Conservation (phyloP, 768 basidiomycete genomes). For the Pleurotus sapidus region DNA sequence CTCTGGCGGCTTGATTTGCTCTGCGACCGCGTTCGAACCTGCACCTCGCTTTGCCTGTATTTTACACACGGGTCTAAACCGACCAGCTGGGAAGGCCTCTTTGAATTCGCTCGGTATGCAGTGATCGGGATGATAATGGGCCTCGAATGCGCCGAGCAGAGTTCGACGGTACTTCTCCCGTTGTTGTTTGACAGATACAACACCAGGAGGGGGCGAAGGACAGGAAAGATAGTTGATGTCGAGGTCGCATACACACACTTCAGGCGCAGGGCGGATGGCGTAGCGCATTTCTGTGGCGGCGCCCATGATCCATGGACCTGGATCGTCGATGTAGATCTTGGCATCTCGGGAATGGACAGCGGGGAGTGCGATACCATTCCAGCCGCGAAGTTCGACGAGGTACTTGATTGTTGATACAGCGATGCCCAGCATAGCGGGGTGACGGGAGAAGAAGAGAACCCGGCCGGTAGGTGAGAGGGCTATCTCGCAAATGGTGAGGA, state of each 20-base stretch:
- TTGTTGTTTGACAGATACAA: conserved; percentile 75
- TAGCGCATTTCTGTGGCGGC: conserved; percentile 84
- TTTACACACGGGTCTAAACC: conserved; percentile 88
- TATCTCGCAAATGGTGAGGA: conserved; percentile 89
- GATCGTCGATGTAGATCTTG: conserved; percentile 92
- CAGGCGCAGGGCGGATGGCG: conserved; percentile 68
- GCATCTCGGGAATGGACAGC: conserved; percentile 88
- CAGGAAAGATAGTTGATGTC: conserved; percentile 85
- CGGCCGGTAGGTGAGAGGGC: conserved; percentile 76
- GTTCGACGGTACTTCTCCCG: conserved; percentile 77
- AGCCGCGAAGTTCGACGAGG: conserved; percentile 88
- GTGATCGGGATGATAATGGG: conserved; percentile 88
- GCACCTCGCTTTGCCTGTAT: conserved; percentile 83
- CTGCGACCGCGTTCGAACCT: conserved; percentile 79
- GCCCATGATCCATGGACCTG: conserved; percentile 95
- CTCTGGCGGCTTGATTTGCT: conserved; percentile 84
- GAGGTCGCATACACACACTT: conserved; percentile 86
- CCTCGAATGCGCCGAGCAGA: conserved; percentile 75
- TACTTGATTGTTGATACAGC: conserved; percentile 91
- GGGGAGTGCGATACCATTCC: conserved; percentile 84
- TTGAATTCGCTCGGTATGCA: conserved; percentile 89
- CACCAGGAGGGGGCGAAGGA: conserved; percentile 71
- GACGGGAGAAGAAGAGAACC: conserved; percentile 82
- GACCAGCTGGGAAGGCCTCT: conserved; percentile 90
- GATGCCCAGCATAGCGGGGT: conserved; percentile 89